Evolutionary conservation across 2,329 filamentous ascomycete species (phyloP), one percentile per base, ranked within the genome.

Genomic region (Nemania diffusa): DNA sequence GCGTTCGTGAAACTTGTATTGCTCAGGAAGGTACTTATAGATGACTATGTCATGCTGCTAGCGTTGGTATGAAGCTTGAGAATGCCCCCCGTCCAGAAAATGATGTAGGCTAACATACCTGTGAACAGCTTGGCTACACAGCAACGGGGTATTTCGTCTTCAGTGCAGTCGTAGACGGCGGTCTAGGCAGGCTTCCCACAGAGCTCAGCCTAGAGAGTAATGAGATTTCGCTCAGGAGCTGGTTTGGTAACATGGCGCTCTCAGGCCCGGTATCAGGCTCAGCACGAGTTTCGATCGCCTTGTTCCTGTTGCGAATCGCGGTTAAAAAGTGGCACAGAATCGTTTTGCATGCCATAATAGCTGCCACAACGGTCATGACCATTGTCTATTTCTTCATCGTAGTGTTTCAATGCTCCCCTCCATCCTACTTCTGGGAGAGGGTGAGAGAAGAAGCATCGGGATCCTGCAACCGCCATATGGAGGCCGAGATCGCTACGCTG

Each of bases 331-430:
- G 75, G 40, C 79, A 84, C 64, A 74, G 75, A 3, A 72, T 74
- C 66, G 75, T 80, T 51, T 77, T 81, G 40, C 75, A 76, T 53
- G 58, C 62, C 56, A 76, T 78, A 46, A 59, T 80, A 20, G 71
- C 60, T 5, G 78, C 82, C 64, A 79, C 84, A 64, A 78, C 77
- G 59, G 55, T 72, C 22, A 75, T 79, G 40, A 81, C 81, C 0
- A 61, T 74, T 6, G 75, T 72, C 11, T 83, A 81, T 70, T 83
- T 84, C 74, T 81, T 85, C 72, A 73, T 85, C 65, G 80, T 83
- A 5, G 69, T 84, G 0, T 80, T 87, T 17, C 85, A 87, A 71
- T 87, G 85, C 75, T 75, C 69, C 0, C 85, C 85, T 0, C 73
- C 83, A 0, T 78, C 77, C 6, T 84, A 79, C 69, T 87, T 86